Evolutionary conservation across 2,329 filamentous ascomycete species (phyloP).

Genomic region (Hysterium pulicare): DNA sequence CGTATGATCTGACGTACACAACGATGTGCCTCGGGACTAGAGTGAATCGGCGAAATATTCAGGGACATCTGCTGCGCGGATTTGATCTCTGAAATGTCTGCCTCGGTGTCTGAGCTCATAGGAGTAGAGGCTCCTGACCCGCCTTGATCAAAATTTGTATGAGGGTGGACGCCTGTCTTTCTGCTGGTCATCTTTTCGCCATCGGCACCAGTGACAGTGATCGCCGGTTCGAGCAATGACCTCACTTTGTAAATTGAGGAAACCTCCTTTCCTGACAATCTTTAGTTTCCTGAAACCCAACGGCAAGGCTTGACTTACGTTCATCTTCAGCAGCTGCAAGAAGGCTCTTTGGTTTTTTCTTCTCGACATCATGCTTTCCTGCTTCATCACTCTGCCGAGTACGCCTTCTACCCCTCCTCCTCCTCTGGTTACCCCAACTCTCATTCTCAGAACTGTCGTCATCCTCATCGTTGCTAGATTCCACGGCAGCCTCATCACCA

Average conservation of each 20-base stretch:
- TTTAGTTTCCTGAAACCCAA: slow-evolving; percentile 7
- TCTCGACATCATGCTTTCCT: slow-evolving; percentile 33
- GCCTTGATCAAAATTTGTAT: slow-evolving; percentile 76
- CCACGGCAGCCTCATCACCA: slow-evolving; percentile 59
- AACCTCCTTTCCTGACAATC: slow-evolving; percentile 51
- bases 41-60: slow-evolving; percentile 74
- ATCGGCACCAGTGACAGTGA: slow-evolving; percentile 61
- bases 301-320: slow-evolving; percentile 51
- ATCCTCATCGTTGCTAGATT: slow-evolving; percentile 63
- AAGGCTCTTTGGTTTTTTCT: slow-evolving; percentile 55
- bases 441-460: slow-evolving; percentile 63
- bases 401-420: slow-evolving; percentile 38
- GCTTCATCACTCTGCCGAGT: slow-evolving; percentile 33
- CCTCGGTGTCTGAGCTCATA: slow-evolving; percentile 81
- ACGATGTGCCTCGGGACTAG: slow-evolving; percentile 71
- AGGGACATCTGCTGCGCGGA: slow-evolving; percentile 82
- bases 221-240: slow-evolving; percentile 65
- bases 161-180: slow-evolving; percentile 68
- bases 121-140: slow-evolving; percentile 58
- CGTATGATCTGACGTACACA: slow-evolving; percentile 87
- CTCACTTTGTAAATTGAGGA: slow-evolving; percentile 57
- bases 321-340: slow-evolving; percentile 76
- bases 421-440: slow-evolving; percentile 42
- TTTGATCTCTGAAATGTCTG: slow-evolving; percentile 78
- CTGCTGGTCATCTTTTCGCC: slow-evolving; percentile 55